Evolutionary conservation across 2,329 filamentous ascomycete genomes (phyloP).

Genomic region (Esteya vermicola): DNA sequence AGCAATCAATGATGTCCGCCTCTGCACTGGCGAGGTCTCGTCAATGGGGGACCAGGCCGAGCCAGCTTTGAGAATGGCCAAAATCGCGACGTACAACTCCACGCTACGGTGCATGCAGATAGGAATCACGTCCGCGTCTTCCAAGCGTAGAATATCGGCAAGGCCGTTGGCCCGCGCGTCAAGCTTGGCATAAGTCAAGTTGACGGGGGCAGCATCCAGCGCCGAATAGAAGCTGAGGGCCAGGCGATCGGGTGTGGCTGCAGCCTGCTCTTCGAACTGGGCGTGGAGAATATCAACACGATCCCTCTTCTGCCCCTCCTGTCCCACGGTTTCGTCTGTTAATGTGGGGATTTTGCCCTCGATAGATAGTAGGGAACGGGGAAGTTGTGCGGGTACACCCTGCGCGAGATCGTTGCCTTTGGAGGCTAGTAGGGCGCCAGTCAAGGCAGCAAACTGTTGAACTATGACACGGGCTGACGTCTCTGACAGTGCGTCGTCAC

Average conservation of each 20-base stretch:
- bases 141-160: constrained; percentile 11
- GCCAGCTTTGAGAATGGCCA: constrained; percentile 41
- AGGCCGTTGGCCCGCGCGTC: constrained; percentile 18
- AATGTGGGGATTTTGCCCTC: not conserved
- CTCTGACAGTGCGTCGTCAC: constrained; percentile 8
- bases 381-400: constrained; percentile 5
- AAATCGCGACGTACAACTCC: constrained; percentile 32
- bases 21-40: constrained; percentile 19
- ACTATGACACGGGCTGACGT: constrained; percentile 9
- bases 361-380: constrained; percentile 3
- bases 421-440: constrained; percentile 6
- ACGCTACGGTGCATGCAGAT: constrained; percentile 24
- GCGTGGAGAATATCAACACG: constrained; percentile 11
- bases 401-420: constrained; percentile 6
- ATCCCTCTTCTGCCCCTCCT: constrained; percentile 4
- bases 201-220: constrained; percentile 13
- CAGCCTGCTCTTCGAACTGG: constrained; percentile 13
- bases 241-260: constrained; percentile 8
- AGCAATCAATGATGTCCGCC: constrained; percentile 22
- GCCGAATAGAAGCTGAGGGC: constrained; percentile 8
- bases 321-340: not conserved
- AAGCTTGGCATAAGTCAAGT: constrained; percentile 21
- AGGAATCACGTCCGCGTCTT: constrained; percentile 17
- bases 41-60: constrained; percentile 48
- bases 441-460: constrained; percentile 10